Base-by-base conservation (phyloP, 345 rosid species). In the Murraya koenigii region DNA sequence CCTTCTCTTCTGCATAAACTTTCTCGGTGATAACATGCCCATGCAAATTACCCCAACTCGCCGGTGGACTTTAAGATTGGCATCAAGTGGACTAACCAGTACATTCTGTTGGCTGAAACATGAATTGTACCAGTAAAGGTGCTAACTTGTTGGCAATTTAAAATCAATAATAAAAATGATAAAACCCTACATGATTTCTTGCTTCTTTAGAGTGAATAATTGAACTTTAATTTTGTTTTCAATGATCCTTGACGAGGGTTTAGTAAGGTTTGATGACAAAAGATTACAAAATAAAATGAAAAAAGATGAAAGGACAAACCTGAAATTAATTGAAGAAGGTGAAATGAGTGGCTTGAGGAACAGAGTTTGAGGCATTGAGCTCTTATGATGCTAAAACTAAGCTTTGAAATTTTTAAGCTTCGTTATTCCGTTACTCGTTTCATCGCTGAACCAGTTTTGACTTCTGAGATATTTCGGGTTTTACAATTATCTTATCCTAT, bases 1-100 rank as follows among this genome's bases (percentile, higher is more conserved):
- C 85, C 78, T 92, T 81, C 93, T 87, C 89, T 77, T 93, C 84
- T 84, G 93, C 84, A 92, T 23, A 35, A 91, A 90, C 71, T 91
- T 96, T 77, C 97, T 88, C 13, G 96, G 98, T 25, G 88, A 84
- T 84, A 93, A 69, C 95, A 96, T 92, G n/a, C 94, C 90, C 92
- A 83, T 90, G 63, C 94, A 87, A 20, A 89, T 83, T 70, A 90
- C 88, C 80, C 84, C 84, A 30, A 87, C 68, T 81, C 89, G 87
- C 49, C 82, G 26, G 15, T 10, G 17, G 4, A 35, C 69, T 35
- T 65, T 36, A 62, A 78, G 54, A 68, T 77, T 80, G 26, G 26
- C 49, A 76, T 66, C 36, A 26, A 80, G 55, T 32, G 78, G 71
- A 63, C 54, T 65, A 5, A 32, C 67, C 66, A 52, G 66, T 69